Evolutionary conservation across 148 eudicot genomes (phyloP), one percentile per base, ranked within the genome.

Genomic region (Limonium bicolor): DNA sequence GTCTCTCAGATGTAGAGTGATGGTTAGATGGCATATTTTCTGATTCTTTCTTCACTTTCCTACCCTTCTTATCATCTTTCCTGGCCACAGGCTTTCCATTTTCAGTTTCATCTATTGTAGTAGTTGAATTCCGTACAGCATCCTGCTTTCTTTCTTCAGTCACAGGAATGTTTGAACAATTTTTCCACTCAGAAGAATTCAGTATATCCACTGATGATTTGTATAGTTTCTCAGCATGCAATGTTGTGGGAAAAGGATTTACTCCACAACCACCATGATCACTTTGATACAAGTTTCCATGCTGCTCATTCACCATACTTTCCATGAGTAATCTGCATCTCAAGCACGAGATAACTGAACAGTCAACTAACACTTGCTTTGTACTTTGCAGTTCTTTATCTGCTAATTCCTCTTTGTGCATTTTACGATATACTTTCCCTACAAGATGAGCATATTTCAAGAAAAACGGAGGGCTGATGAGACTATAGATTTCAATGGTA

Each of bases 351-450:
- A 64, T 55, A 47, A 22, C 45, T 30, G 48, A 64, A 28, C 66
- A 61, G 25, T 65, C 59, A 38, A 50, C 55, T 36, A 79, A 53
- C 17, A 54, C 48, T 62, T 77, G 50, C 62, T 61, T 59, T 20
- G 94, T 86, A 29, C 48, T 59, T 56, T 22, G 35, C 49, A 84
- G 63, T 56, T 84, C 95, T 16, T 57, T 59, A 43, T 75, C 67
- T 36, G 95, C 93, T 41, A 64, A 31, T 58, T 74, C 66, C 68
- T 75, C 65, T 31, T 61, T 82, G 51, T 25, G 29, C 47, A 66
- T 78, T 34, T 78, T 78, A 35, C 58, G 55, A 64, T 73, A 80
- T 41, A 80, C 45, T 59, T 72, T 80, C 33, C 95, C 99, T 90
- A 63, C 46, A 62, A 33, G 2, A 62, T n/a, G n/a, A n/a, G n/a